Evolutionary conservation across 2,329 filamentous ascomycete species (phyloP).

Genomic region (Leptoxyphium fumago): DNA sequence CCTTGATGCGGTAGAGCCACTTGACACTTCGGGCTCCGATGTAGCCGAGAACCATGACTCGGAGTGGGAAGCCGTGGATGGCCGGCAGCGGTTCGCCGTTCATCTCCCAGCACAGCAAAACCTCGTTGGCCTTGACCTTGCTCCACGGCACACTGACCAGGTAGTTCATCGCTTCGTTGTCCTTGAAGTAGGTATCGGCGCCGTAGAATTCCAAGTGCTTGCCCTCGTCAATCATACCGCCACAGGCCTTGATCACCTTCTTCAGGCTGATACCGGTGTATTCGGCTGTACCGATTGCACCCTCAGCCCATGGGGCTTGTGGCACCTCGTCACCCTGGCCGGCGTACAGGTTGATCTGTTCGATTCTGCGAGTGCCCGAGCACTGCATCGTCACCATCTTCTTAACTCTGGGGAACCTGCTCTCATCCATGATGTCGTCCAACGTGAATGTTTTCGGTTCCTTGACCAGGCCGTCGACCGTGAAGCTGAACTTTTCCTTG

Average conservation of each 20-base stretch:
- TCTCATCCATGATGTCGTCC: slow-evolving; percentile 39
- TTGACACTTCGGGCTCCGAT: slow-evolving; percentile 52
- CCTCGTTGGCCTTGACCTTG: slow-evolving; percentile 49
- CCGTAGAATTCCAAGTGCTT: slow-evolving; percentile 47
- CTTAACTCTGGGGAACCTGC: slow-evolving; percentile 36
- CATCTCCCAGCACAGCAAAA: slow-evolving; percentile 58
- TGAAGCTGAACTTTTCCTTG: slow-evolving; percentile 31
- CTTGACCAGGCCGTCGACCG: slow-evolving; percentile 39
- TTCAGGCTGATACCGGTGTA: slow-evolving; percentile 48
- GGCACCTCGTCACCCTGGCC: slow-evolving; percentile 43
- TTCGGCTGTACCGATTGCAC: slow-evolving; percentile 45
- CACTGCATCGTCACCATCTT: slow-evolving; percentile 45
- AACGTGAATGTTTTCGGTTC: slow-evolving; percentile 37
- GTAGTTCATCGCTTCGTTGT: slow-evolving; percentile 43
- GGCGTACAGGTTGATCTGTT: slow-evolving; percentile 42
- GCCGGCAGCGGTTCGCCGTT: slow-evolving; percentile 48
- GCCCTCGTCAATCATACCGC: slow-evolving; percentile 34
- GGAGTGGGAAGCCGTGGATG: slow-evolving; percentile 52
- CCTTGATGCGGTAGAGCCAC: slow-evolving; percentile 46
- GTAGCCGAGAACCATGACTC: slow-evolving; percentile 46
- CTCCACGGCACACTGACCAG: slow-evolving; percentile 46
- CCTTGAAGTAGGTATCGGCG: slow-evolving; percentile 50
- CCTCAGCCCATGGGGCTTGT: slow-evolving; percentile 34
- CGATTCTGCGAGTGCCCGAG: slow-evolving; percentile 44
- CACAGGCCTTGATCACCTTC: slow-evolving; percentile 48